Base-by-base conservation (phyloP, 495 filamentous ascomycete genomes). In the Cladorrhinum samala region DNA sequence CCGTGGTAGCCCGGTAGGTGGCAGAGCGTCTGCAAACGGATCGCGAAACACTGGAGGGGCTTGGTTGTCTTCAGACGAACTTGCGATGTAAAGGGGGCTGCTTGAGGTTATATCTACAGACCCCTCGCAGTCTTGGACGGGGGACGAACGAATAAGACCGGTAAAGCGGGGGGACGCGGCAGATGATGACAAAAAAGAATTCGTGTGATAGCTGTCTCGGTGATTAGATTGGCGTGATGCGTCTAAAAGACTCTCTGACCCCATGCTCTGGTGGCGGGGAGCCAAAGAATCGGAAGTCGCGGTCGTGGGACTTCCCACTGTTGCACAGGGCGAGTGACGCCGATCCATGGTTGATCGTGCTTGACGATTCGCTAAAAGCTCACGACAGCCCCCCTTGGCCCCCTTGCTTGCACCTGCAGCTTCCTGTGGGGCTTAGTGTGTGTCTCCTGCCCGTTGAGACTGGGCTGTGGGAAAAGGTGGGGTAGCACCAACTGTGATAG, bases 331-430 rank as follows among this genome's bases (percentile, higher is more conserved):
- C 27, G 27, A 33, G 27, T 43, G 53, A 45, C 52, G 36, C 30
- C 40, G 36, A 27, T 52, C 52, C 37, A 48, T 14, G 46, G 13
- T n/a, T 20, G 47, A 25, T 24, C n/a, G 46, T 17, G 19, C 24
- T 21, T 30, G 50, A 39, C 11, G 23, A 49, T 37, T 50, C 18
- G 44, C 23, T 25, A 9, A 19, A 36, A 42, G 40, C 24, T 46
- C 27, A 36, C 37, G 17, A 33, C 27, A 27, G 30, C 46, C 46
- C 27, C 45, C 45, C 49, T 58, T 56, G 56, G 46, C 61, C 48
- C 53, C 37, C 53, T 11, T 52, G 39, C 16, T 11, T 57, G 60
- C 60, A 62, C 54, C 51, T 62, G 62, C 61, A 60, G 46, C 53
- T 55, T 21, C 27, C 45, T 60, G 61, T 53, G 56, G 52, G 49